phyloP scores from a whole-genome alignment of 257 asterid species.

The Osmanthus fragrans region DNA sequence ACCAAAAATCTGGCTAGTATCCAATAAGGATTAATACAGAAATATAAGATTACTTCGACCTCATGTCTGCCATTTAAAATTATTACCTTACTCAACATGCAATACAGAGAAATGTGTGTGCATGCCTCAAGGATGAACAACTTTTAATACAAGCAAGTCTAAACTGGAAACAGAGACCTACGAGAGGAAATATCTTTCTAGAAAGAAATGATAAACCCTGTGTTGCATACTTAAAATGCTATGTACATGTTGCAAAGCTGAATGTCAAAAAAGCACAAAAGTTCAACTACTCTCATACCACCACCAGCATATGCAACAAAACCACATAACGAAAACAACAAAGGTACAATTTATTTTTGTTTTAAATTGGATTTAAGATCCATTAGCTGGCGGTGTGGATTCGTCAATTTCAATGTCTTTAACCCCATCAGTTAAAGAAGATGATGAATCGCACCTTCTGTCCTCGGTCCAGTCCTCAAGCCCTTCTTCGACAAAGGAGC shows the following conservation, averaged over 20 bases:
- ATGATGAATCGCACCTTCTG: conserved; percentile 34
- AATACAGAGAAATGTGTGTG: too few species aligned
- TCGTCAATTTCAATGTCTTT: conserved; percentile 54
- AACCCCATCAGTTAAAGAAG: conserved; percentile 57
- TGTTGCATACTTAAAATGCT: neutral
- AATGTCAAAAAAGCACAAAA: conserved; percentile 3
- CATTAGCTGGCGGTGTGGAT: conserved; percentile 35
- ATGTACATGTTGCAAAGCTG: conserved; percentile 35
- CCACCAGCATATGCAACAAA: conserved; percentile 15
- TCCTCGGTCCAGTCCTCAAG: conserved; percentile 28
- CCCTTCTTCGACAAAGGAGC: conserved; percentile 35
- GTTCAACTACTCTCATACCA: neutral
- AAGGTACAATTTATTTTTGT: neutral
- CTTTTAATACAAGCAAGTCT: neutral
- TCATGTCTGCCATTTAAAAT: too few species aligned
- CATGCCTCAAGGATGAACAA: neutral
- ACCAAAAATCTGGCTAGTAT: too few species aligned
- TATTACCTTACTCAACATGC: neutral
- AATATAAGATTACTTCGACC: too few species aligned
- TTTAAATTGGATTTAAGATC: conserved; percentile 28
- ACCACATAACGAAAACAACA: neutral
- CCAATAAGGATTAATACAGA: too few species aligned
- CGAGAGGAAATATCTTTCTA: neutral
- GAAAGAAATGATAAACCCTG: neutral
- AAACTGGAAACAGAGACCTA: neutral